A percentile compares a stretch with the other conserved stretches of the same genome.
Evolutionary conservation across 257 asterid species (phyloP).

Genomic region (Lycium barbarum): DNA sequence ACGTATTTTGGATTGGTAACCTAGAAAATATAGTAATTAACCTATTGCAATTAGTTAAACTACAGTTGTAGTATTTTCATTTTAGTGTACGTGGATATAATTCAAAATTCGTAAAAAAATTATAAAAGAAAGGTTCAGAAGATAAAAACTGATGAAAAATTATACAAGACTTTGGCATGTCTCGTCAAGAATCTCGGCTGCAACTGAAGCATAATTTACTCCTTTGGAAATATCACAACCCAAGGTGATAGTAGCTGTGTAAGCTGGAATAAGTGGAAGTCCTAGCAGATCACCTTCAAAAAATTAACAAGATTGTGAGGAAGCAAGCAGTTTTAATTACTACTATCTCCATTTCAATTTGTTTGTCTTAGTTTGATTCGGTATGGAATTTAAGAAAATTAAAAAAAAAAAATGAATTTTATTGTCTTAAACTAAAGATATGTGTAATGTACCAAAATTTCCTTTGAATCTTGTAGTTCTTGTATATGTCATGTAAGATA

Average conservation of each 20-base stretch:
- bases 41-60: background rate
- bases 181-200: slow-evolving; percentile 76
- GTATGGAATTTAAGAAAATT: too few species aligned
- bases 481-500: too few species aligned
- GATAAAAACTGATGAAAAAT: too few species aligned
- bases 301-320: background rate
- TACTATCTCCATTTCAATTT: too few species aligned
- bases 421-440: too few species aligned
- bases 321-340: too few species aligned
- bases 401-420: too few species aligned
- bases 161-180: slow-evolving; percentile 68
- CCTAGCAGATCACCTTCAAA: slow-evolving; percentile 56
- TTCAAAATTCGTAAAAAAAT: background rate
- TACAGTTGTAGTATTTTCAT: background rate
- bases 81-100: background rate
- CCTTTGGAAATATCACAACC: slow-evolving; percentile 53
- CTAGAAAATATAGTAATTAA: background rate
- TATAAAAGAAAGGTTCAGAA: background rate
- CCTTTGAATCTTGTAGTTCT: too few species aligned
- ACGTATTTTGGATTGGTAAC: background rate
- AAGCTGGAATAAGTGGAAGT: slow-evolving; percentile 59
- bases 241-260: slow-evolving; percentile 42
- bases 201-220: slow-evolving; percentile 83
- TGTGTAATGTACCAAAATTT: too few species aligned
- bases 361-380: too few species aligned